phyloP scores from a whole-genome alignment of 768 basidiomycete genomes.

The Lentinula lateritia region DNA sequence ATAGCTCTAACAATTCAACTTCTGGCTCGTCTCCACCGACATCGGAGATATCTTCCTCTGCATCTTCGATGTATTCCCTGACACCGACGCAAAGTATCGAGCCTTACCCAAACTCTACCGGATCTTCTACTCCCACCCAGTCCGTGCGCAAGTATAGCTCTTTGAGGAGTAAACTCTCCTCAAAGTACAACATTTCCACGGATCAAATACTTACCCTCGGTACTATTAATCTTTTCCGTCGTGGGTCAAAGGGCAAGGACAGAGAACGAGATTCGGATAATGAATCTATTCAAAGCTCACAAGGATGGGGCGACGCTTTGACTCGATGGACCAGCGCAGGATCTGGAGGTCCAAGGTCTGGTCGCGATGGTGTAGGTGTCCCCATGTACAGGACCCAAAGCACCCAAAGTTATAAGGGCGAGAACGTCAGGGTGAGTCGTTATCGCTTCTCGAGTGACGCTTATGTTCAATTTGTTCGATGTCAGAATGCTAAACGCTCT shows the following conservation, averaged over 20 bases:
- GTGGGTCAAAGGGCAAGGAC: constrained; percentile 1
- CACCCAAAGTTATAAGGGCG: constrained; percentile 10
- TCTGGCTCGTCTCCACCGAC: constrained; percentile 2
- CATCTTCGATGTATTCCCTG: constrained; percentile 5
- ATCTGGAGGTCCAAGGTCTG: constrained; percentile 12
- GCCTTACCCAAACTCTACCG: neutral
- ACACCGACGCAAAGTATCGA: constrained; percentile 8
- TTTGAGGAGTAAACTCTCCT: neutral
- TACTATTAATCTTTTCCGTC: constrained; percentile 23
- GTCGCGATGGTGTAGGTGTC: constrained; percentile 5
- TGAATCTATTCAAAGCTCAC: neutral
- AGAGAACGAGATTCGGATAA: neutral
- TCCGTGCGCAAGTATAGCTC: neutral
- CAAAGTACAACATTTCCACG: constrained; percentile 2
- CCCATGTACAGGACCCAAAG: constrained; percentile 12
- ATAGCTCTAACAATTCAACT: neutral
- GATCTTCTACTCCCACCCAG: constrained; percentile 3
- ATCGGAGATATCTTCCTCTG: constrained; percentile 3
- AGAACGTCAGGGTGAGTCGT: constrained; percentile 6
- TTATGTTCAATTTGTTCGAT: neutral
- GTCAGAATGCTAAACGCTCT: neutral
- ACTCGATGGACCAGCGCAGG: constrained; percentile 12
- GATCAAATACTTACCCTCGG: constrained; percentile 26
- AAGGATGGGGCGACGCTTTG: neutral
- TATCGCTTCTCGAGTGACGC: neutral